Base-by-base conservation (phyloP, 257 asterid species). In the Vinca minor region DNA sequence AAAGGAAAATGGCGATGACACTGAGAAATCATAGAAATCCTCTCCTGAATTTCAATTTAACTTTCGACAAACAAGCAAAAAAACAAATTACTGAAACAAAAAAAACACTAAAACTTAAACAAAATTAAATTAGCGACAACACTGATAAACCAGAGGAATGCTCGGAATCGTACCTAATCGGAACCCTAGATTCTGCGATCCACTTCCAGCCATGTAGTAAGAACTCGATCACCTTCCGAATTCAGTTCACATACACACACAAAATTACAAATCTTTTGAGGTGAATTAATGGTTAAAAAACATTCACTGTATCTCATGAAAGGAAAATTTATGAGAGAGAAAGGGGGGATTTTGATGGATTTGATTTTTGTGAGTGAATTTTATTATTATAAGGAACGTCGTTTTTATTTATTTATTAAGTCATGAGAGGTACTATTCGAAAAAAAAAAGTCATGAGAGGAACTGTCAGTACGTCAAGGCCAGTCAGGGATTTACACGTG, bases 141-240 rank as follows among this genome's bases (percentile, higher is more conserved):
- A 15, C 21, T 32, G 1, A 26, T 18, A 12, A 8, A 35, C 38
- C 12, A 7, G 12, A n/a, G 34, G 26, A 28, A 26, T 5, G 32
- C 8, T 13, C 14, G 15, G 57, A 62, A 26, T 25, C 49, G 2
- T 59, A 68, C 72, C 72, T 32, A 68, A 59, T 68, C 65, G 72
- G 44, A 68, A 68, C 72, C 72, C 72, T 59, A 59, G 59, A 23
- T 62, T 68, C 18, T 48, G 58, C 36, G 72, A 68, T 68, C 72
- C 65, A 63, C 28, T 69, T 11, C 41, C 74, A 31, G 73, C 78
- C 78, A 74, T 74, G 42, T 20, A 38, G 26, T 7, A 34, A 2
- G 7, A 13, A 52, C 31, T 62, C 53, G 58, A 49, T 64, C 60
- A 41, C 59, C 64, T 25, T 25, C 8, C 63, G 1, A 31, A 57